Base-by-base conservation (phyloP, 2,329 filamentous ascomycete species). In the Trichoderma sp. region DNA sequence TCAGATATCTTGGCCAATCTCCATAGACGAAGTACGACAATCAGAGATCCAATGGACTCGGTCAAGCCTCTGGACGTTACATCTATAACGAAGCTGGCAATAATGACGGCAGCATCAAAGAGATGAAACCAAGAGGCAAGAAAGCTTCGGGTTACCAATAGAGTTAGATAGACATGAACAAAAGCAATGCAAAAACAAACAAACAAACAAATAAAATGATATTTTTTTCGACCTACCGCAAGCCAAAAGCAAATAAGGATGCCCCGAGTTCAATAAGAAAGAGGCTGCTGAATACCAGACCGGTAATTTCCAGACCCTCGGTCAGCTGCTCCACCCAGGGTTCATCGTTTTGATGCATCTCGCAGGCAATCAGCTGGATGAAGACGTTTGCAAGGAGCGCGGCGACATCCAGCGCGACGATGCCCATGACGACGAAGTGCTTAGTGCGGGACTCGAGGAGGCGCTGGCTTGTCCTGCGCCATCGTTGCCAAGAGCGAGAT, bases 1-100 rank as follows among this genome's bases (percentile, higher is more conserved):
- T 93, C 89, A 7, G 91, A 87, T 66, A 92, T 91, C 82, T 92
- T 92, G 78, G 92, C 88, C 58, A 93, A 85, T 17, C 91, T 85
- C 88, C 90, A 92, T 4, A 93, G 82, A 68, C 91, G 88, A 58
- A 93, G 81, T 4, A 92, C 84, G 32, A 93, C 85, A 63, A 93
- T 85, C n/a, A 93, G 82, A 0, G 88, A 91, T 1, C 87, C 89
- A 61, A 91, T 88, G 76, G 92, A 88, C 78, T 90, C 88, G 6
- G 88, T 80, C 1, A 88, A 80, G 58, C 90, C 90, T 47, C 86
- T 85, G 17, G 90, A 83, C 3, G 89, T 78, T 26, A 92, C 80
- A 75, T 92, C 90, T 68, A 92, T 83, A 34, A 87, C 77, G 77
- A 92, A 92, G 74, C 87, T 87, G 2, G 84, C 81, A 2, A 91